Conservation (phyloP, 2,329 filamentous ascomycete species). For the Volutella citrinella region DNA sequence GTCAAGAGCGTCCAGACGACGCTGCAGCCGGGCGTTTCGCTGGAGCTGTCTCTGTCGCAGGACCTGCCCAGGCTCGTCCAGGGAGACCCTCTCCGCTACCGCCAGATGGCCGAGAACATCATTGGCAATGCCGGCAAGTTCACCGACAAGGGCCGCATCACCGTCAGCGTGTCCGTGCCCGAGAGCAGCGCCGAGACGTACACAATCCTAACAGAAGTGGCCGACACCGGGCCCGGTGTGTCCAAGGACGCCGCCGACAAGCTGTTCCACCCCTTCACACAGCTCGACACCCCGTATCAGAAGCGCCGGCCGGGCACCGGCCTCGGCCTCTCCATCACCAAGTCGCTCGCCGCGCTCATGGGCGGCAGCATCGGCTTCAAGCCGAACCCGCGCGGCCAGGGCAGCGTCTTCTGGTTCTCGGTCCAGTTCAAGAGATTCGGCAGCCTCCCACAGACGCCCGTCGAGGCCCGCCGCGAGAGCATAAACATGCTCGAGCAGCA, state of each 20-base stretch:
- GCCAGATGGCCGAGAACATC: constrained; percentile 61
- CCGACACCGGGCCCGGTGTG: constrained; percentile 54
- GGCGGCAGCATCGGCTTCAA: constrained; percentile 43
- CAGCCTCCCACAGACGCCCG: constrained; percentile 23
- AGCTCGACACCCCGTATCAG: constrained; percentile 51
- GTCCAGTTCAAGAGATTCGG: constrained; percentile 38
- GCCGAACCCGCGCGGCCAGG: constrained; percentile 42
- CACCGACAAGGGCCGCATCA: constrained; percentile 53
- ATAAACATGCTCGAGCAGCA: constrained; percentile 3
- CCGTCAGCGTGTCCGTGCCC: constrained; percentile 38
- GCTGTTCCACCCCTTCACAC: constrained; percentile 55
- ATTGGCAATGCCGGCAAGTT: constrained; percentile 61
- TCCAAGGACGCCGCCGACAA: constrained; percentile 39
- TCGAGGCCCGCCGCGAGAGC: constrained; percentile 16
- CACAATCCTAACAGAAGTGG: constrained; percentile 48
- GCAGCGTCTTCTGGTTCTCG: constrained; percentile 53
- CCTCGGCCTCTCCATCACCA: constrained; percentile 55
- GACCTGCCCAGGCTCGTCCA: constrained; percentile 47
- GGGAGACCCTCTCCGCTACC: constrained; percentile 58
- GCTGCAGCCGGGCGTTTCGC: constrained; percentile 42
- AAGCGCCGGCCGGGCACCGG: constrained; percentile 55
- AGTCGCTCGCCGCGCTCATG: constrained; percentile 54
- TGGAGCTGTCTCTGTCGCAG: constrained; percentile 42
- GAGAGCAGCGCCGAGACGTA: constrained; percentile 41
- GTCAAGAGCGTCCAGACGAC: constrained; percentile 46